These are phyloP conservation scores for Aspergillus sp. DNA, from an alignment of 2,329 filamentous ascomycete species.

Conservation along the genomic window DNA sequence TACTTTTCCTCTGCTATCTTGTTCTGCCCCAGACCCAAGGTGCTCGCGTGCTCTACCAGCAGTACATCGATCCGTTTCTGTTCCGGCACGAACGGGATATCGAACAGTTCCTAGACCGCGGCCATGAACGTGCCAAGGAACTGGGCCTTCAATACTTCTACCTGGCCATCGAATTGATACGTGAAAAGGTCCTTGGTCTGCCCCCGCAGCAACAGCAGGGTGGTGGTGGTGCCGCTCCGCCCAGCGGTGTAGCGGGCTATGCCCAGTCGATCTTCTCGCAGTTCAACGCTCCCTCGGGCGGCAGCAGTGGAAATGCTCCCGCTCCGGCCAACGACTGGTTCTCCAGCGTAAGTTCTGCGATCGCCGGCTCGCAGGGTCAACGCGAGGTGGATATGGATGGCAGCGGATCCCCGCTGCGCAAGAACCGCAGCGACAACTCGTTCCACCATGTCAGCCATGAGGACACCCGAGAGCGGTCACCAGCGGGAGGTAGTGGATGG, in stretches of 20 bases:
- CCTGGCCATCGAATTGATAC: slow-evolving; percentile 60
- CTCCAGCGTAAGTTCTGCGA: slow-evolving; percentile 64
- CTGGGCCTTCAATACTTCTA: slow-evolving; percentile 71
- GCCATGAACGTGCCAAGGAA: slow-evolving; percentile 68
- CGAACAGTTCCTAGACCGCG: slow-evolving; percentile 75
- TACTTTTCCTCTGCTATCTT: slow-evolving; percentile 82
- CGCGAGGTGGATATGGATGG: slow-evolving; percentile 44
- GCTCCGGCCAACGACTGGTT: slow-evolving; percentile 60
- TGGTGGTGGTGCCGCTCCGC: slow-evolving; percentile 37
- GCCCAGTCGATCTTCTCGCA: slow-evolving; percentile 74
- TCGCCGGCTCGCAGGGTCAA: slow-evolving; percentile 35
- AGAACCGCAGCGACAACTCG: slow-evolving; percentile 77
- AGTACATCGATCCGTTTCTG: slow-evolving; percentile 80
- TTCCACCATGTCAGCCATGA: slow-evolving; percentile 84
- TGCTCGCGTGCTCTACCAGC: slow-evolving; percentile 74
- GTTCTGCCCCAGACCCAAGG: slow-evolving; percentile 97
- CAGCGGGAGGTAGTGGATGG: slow-evolving; percentile 14
- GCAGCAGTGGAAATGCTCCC: slow-evolving; percentile 35
- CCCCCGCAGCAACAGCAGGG: slow-evolving; percentile 46
- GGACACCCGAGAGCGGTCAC: slow-evolving; percentile 34
- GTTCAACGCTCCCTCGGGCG: slow-evolving; percentile 60
- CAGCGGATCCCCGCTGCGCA: slow-evolving; percentile 49
- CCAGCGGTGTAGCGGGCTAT: slow-evolving; percentile 46
- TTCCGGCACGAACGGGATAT: slow-evolving; percentile 78
- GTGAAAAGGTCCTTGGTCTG: slow-evolving; percentile 70